phyloP scores from a whole-genome alignment of 2,329 filamentous ascomycete genomes.

The Rutstroemia sydowiana region DNA sequence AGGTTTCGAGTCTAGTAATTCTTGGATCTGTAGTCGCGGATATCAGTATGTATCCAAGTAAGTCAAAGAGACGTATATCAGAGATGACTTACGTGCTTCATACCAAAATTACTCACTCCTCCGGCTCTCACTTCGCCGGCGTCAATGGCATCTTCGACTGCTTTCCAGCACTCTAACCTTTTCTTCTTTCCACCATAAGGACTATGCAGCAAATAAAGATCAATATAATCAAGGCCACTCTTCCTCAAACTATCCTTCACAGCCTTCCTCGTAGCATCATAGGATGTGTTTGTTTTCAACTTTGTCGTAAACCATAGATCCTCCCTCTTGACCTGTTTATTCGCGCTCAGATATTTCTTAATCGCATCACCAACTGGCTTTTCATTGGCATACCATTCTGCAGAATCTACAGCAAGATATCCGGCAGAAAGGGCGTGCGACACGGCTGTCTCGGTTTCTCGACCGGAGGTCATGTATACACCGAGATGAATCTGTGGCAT shows the following conservation, averaged over 20 bases:
- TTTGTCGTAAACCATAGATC: slow-evolving; percentile 79
- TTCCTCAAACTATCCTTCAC: slow-evolving; percentile 59
- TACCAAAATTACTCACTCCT: slow-evolving; percentile 73
- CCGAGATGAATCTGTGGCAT: slow-evolving; percentile 70
- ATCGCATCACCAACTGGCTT: slow-evolving; percentile 61
- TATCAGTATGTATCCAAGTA: not conserved
- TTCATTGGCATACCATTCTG: slow-evolving; percentile 61
- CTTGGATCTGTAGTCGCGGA: slow-evolving; percentile 19
- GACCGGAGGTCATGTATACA: slow-evolving; percentile 62
- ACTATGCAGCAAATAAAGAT: slow-evolving; percentile 72
- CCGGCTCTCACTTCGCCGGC: slow-evolving; percentile 64
- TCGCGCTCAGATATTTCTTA: slow-evolving; percentile 44
- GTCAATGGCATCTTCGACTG: slow-evolving; percentile 66
- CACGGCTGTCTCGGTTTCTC: slow-evolving; percentile 52
- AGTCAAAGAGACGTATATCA: not conserved
- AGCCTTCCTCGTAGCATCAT: slow-evolving; percentile 58
- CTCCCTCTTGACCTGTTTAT: slow-evolving; percentile 50
- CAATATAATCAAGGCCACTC: slow-evolving; percentile 66
- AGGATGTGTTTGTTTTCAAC: slow-evolving; percentile 55
- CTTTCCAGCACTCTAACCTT: slow-evolving; percentile 66
- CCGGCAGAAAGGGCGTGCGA: slow-evolving; percentile 35
- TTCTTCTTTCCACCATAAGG: slow-evolving; percentile 67
- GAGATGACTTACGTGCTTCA: slow-evolving; percentile 53
- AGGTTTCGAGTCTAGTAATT: slow-evolving; percentile 32
- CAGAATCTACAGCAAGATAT: slow-evolving; percentile 45